These are phyloP conservation scores for Viola odorata DNA, from an alignment of 345 rosid genomes.

Conservation along the genomic window DNA sequence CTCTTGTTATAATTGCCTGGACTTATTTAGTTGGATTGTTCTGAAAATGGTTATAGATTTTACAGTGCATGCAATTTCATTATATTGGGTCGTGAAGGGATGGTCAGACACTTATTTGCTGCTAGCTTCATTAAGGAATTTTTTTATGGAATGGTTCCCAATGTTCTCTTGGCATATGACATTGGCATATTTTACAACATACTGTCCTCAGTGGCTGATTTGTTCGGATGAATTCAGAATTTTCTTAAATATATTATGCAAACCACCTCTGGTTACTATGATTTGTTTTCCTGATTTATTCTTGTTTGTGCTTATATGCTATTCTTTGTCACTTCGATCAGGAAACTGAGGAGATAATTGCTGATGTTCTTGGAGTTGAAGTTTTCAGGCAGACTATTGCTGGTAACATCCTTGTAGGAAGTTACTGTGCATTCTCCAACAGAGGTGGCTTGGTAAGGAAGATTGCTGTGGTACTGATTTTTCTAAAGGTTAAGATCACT, in stretches of 20 bases:
- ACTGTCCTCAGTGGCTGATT: no score
- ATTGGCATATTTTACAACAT: no score
- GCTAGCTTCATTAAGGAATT: no score
- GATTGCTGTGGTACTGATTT: neutral
- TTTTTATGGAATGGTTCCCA: neutral
- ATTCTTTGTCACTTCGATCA: neutral
- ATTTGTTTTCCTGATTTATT: neutral
- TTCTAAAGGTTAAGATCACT: no score
- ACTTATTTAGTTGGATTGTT: neutral
- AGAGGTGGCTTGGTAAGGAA: slow-evolving; percentile 79
- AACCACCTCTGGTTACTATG: neutral
- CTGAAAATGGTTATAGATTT: neutral
- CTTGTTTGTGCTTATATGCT: slow-evolving; percentile 31
- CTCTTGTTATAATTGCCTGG: neutral
- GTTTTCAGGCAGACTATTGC: slow-evolving; percentile 94
- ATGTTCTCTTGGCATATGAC: neutral
- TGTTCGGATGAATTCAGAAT: no score
- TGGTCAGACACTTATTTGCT: no score
- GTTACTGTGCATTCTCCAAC: slow-evolving; percentile 83
- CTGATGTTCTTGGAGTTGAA: slow-evolving; percentile 98
- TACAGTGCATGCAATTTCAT: neutral
- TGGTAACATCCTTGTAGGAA: slow-evolving; percentile 91
- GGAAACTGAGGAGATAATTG: slow-evolving; percentile 84
- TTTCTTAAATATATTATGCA: neutral
- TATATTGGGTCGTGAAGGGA: no score